Conservation (phyloP, 768 basidiomycete species). For the Infundibulicybe gibba region DNA sequence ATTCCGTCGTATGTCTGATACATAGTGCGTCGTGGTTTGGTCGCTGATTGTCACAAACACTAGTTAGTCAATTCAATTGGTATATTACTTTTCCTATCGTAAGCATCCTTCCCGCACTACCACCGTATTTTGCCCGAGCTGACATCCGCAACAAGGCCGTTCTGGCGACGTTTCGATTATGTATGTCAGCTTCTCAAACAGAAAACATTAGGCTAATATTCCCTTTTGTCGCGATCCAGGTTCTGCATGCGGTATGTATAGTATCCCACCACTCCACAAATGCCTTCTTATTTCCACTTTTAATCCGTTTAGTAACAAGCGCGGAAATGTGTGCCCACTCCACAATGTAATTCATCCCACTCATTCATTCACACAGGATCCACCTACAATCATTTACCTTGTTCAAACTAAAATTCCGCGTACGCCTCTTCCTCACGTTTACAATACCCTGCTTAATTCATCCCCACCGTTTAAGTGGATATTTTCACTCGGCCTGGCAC, state of each 20-base stretch:
- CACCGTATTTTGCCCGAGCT: too few relatives aligned
- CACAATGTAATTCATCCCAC: background rate
- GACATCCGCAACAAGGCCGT: too few relatives aligned
- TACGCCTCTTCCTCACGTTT: constrained; percentile 5
- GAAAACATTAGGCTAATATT: too few relatives aligned
- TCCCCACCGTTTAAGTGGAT: constrained; percentile 37
- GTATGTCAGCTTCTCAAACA: background rate
- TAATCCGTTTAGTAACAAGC: constrained; percentile 14
- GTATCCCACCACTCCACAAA: too few relatives aligned
- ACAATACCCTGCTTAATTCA: too few relatives aligned
- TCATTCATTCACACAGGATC: constrained; percentile 10
- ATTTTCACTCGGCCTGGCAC: constrained; percentile 37
- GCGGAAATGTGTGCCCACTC: constrained; percentile 15
- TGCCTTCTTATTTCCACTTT: too few relatives aligned
- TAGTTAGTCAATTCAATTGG: constrained; percentile 19
- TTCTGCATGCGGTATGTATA: too few relatives aligned
- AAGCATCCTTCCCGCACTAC: background rate
- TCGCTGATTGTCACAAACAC: too few relatives aligned
- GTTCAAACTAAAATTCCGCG: constrained; percentile 6
- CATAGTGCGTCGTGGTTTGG: background rate
- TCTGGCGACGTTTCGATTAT: background rate
- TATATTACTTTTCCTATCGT: constrained; percentile 17
- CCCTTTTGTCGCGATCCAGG: too few relatives aligned
- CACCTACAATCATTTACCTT: constrained; percentile 12
- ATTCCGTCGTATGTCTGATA: constrained; percentile 12